A percentile compares a stretch with the other conserved stretches of the same genome.
phyloP scores from a whole-genome alignment of 1,284 basidiomycete genomes.

The Wolfiporia cocos region DNA sequence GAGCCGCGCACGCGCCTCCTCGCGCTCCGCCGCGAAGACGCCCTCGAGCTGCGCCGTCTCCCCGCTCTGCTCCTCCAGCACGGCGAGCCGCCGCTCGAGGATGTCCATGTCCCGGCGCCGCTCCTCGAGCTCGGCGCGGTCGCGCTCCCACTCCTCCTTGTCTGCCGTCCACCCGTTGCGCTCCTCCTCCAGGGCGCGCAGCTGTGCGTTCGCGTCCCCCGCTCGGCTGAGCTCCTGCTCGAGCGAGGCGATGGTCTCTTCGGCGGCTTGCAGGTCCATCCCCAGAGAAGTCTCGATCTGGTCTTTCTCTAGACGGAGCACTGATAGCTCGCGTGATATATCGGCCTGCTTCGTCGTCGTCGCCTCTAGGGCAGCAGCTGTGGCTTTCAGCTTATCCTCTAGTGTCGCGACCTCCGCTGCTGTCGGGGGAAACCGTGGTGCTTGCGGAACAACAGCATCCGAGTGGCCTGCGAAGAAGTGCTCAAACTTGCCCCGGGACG shows the following conservation, averaged over 20 bases:
- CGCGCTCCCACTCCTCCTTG: slow-evolving; percentile 32
- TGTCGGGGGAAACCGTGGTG: slow-evolving; percentile 28
- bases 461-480: slow-evolving; percentile 78
- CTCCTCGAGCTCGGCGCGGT: too few species aligned
- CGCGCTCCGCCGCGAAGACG: slow-evolving; percentile 30
- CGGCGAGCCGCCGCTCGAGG: slow-evolving; percentile 37
- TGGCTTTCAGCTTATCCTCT: slow-evolving; percentile 49
- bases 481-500: slow-evolving; percentile 54
- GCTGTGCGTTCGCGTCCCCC: slow-evolving; percentile 44
- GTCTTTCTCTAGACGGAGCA: slow-evolving; percentile 57
- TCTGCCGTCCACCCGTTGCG: slow-evolving; percentile 52
- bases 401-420: slow-evolving; percentile 27
- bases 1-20: slow-evolving; percentile 43
- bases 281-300: slow-evolving; percentile 56
- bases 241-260: slow-evolving; percentile 54
- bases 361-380: slow-evolving; percentile 46
- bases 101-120: slow-evolving; percentile 37
- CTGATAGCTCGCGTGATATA: slow-evolving; percentile 51
- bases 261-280: slow-evolving; percentile 57
- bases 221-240: slow-evolving; percentile 57
- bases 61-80: slow-evolving; percentile 39
- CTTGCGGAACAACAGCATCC: slow-evolving; percentile 47
- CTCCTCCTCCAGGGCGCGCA: slow-evolving; percentile 44
- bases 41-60: slow-evolving; percentile 35
- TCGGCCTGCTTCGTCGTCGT: slow-evolving; percentile 58